Evolutionary conservation across 139 green algal species (phyloP).

Genomic region (Micromonas commoda): DNA sequence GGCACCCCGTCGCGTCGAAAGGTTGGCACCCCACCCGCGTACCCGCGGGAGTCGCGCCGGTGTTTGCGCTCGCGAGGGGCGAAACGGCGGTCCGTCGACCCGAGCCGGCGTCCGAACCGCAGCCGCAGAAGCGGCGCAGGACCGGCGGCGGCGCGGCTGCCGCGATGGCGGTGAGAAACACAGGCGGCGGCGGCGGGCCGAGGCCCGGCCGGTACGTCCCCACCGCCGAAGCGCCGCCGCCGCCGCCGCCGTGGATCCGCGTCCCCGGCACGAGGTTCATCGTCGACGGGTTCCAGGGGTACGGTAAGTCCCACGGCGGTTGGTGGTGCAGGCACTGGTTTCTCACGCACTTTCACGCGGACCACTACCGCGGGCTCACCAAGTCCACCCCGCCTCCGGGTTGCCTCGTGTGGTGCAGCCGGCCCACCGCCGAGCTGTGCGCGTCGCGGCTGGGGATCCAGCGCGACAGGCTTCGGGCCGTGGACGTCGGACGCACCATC

Average conservation of each 20-base stretch:
- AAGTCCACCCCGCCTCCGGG: slow-evolving; percentile 28
- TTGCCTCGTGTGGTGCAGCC: slow-evolving; percentile 38
- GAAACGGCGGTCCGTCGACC: neutral
- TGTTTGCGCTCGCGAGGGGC: neutral
- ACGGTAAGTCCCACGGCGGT: slow-evolving; percentile 5
- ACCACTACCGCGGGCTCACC: slow-evolving; percentile 46
- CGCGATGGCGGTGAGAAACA: too few species aligned
- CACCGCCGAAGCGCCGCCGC: neutral
- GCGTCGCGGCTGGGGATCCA: slow-evolving; percentile 2
- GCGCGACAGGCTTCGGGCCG: neutral
- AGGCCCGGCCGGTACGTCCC: neutral
- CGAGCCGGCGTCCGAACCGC: neutral
- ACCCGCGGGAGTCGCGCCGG: neutral
- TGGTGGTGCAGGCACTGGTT: slow-evolving; percentile 37
- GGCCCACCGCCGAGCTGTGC: slow-evolving; percentile 25
- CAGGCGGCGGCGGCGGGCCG: too few species aligned
- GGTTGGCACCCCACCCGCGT: neutral
- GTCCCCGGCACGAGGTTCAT: slow-evolving; percentile 7
- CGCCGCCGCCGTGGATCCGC: slow-evolving; percentile 6
- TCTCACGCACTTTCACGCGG: slow-evolving; percentile 40
- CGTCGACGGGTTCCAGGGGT: slow-evolving; percentile 17
- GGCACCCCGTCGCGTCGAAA: too few species aligned
- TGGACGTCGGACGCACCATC: neutral
- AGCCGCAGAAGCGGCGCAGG: too few species aligned
- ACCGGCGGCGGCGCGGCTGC: too few species aligned